Percentiles rank a stretch among this genome's conserved stretches.
These are phyloP conservation scores for Parmelia sp. DNA, from an alignment of 495 filamentous ascomycete species.

Conservation along the genomic window DNA sequence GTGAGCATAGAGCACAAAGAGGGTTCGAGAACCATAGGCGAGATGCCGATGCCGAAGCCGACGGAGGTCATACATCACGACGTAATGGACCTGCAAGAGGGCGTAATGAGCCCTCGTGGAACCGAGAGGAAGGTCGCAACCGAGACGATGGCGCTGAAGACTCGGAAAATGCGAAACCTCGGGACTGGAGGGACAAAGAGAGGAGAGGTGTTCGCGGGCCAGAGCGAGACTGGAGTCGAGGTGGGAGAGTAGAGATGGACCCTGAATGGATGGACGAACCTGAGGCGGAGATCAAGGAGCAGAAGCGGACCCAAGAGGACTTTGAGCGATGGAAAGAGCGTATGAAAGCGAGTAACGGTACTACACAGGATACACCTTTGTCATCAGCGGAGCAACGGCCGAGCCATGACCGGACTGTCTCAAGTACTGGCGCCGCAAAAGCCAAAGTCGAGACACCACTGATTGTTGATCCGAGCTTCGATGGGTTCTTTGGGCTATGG, in stretches of 20 bases:
- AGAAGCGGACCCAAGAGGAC: slow-evolving; percentile 75
- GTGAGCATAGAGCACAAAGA: slow-evolving; percentile 39
- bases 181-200: slow-evolving; percentile 59
- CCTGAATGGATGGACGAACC: slow-evolving; percentile 83
- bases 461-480: slow-evolving; percentile 59
- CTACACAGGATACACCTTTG: slow-evolving; percentile 15
- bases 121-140: slow-evolving; percentile 46
- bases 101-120: slow-evolving; percentile 52
- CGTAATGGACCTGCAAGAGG: slow-evolving; percentile 42
- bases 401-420: slow-evolving; percentile 21
- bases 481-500: slow-evolving; percentile 76
- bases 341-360: slow-evolving; percentile 61
- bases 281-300: slow-evolving; percentile 56
- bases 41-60: slow-evolving; percentile 39
- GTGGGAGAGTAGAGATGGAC: slow-evolving; percentile 59
- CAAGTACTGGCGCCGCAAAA: slow-evolving; percentile 26
- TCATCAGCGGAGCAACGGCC: slow-evolving; percentile 17
- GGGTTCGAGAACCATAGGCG: slow-evolving; percentile 43
- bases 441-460: slow-evolving; percentile 48
- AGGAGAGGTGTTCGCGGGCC: slow-evolving; percentile 47
- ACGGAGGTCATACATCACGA: slow-evolving; percentile 26
- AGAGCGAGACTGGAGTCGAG: slow-evolving; percentile 58
- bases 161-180: slow-evolving; percentile 44
- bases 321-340: slow-evolving; percentile 92
- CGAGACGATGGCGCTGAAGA: slow-evolving; percentile 53